Conservation (phyloP, 2,329 filamentous ascomycete genomes). For the Hymenoscyphus repandus region DNA sequence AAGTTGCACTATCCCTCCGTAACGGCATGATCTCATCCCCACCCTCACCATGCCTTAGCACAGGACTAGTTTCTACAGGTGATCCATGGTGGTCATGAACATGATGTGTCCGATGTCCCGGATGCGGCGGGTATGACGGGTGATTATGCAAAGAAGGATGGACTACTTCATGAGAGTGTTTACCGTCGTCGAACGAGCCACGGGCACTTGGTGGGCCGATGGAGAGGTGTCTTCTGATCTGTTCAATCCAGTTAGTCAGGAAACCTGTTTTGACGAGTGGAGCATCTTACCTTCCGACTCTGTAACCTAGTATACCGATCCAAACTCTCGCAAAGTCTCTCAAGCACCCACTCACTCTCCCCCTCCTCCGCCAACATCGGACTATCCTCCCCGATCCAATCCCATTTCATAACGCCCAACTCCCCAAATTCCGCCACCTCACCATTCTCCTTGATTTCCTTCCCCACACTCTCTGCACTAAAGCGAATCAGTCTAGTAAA, state of each 20-base stretch:
- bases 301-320: constrained; percentile 33
- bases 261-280: neutral
- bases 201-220: neutral
- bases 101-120: neutral
- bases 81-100: neutral
- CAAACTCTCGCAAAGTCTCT: constrained; percentile 61
- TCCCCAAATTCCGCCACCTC: constrained; percentile 44
- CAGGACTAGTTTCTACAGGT: neutral
- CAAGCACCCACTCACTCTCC: constrained; percentile 63
- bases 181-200: neutral
- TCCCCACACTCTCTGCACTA: constrained; percentile 32
- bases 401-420: constrained; percentile 59
- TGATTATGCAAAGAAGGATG: constrained; percentile 1
- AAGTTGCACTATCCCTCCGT: neutral
- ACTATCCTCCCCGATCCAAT: constrained; percentile 66
- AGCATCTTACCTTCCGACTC: constrained; percentile 19
- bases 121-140: neutral
- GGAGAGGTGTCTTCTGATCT: neutral
- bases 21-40: neutral
- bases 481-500: constrained; percentile 60
- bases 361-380: constrained; percentile 58
- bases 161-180: neutral
- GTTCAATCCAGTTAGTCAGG: neutral
- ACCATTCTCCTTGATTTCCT: constrained; percentile 51
- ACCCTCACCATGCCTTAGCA: neutral